A percentile compares a stretch with the other conserved stretches of the same genome.
These are phyloP conservation scores for Neonectria faginata DNA, from an alignment of 2,329 filamentous ascomycete species.

Conservation along the genomic window DNA sequence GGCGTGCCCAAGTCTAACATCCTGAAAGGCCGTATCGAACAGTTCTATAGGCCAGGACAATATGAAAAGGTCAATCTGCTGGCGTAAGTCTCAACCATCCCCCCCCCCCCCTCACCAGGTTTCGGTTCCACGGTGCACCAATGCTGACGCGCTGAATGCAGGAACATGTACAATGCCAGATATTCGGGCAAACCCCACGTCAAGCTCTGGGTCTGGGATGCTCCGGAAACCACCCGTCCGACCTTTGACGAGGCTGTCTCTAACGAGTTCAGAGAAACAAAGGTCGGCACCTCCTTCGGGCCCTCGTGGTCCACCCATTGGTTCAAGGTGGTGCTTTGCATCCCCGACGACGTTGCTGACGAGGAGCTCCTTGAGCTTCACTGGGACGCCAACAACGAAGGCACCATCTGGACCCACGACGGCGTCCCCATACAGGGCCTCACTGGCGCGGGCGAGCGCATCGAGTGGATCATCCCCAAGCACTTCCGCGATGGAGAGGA, in stretches of 20 bases:
- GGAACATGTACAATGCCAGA: slow-evolving; percentile 55
- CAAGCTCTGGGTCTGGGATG: slow-evolving; percentile 87
- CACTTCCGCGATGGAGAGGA: slow-evolving; percentile 85
- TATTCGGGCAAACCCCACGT: slow-evolving; percentile 78
- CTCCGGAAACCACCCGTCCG: slow-evolving; percentile 81
- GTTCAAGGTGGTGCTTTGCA: slow-evolving; percentile 86
- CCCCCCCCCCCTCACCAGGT: not conserved
- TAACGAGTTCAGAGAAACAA: slow-evolving; percentile 79
- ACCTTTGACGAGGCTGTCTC: slow-evolving; percentile 85
- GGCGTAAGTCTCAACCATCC: slow-evolving; percentile 62
- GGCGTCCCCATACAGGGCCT: slow-evolving; percentile 92
- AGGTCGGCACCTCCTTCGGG: slow-evolving; percentile 84
- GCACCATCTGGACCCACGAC: slow-evolving; percentile 90
- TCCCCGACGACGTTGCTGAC: slow-evolving; percentile 77
- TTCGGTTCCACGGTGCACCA: not conserved
- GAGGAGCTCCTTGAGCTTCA: slow-evolving; percentile 92
- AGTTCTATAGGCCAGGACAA: slow-evolving; percentile 84
- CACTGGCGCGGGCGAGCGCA: slow-evolving; percentile 87
- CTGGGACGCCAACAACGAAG: slow-evolving; percentile 96
- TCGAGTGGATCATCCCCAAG: slow-evolving; percentile 90
- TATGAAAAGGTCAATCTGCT: slow-evolving; percentile 81
- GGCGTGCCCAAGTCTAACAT: slow-evolving; percentile 87
- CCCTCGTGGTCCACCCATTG: slow-evolving; percentile 98
- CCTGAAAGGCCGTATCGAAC: slow-evolving; percentile 84
- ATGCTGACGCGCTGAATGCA: slow-evolving; percentile 36